Base-by-base conservation (phyloP, 1,284 basidiomycete genomes). In the Tilletia horrida region DNA sequence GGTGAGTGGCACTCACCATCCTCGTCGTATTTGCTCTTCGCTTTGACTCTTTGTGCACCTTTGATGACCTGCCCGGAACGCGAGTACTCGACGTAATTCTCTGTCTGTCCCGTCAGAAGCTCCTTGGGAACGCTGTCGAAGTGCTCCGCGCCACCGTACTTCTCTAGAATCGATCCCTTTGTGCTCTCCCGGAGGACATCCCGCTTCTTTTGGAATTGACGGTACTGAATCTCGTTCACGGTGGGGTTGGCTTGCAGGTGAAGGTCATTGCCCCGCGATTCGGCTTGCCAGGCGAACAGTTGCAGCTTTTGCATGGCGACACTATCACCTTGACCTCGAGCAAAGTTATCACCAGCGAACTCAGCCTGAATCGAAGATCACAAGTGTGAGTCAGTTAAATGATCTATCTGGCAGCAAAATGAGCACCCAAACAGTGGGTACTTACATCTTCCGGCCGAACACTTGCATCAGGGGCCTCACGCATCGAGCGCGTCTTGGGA, bases 401-500 rank as follows among this genome's bases (percentile, higher is more conserved):
- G n/a, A n/a, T n/a, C n/a, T n/a, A n/a, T n/a, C n/a, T n/a, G n/a
- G n/a, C n/a, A n/a, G n/a, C n/a, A n/a, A n/a, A n/a, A n/a, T n/a
- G n/a, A n/a, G n/a, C n/a, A n/a, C n/a, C n/a, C n/a, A n/a, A n/a
- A n/a, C 25, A 52, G 50, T 25, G 6, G 47, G 21, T 1, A 59
- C 55, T 59, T 6, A 59, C 55, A 40, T 97, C 95, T 83, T 97
- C 93, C 13, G 91, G 85, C 1, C 88, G 84, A 42, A 92, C 84
- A 73, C 88, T 87, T 75, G 88, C 88, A 16, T 89, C 76, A 0
- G 96, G 95, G 45, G 95, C 94, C 79, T 98, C 95, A 83, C 96
- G 91, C 96, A 99, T 99, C 2, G 95, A 96, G 73, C 96, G 89
- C 29, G 96, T 98, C 85, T 99, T 99, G 62, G 96, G 96, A 80